A percentile compares a stretch with the other conserved stretches of the same genome.
These are phyloP conservation scores for Fusarium nelsonii DNA, from an alignment of 2,329 filamentous ascomycete genomes.

Conservation along the genomic window DNA sequence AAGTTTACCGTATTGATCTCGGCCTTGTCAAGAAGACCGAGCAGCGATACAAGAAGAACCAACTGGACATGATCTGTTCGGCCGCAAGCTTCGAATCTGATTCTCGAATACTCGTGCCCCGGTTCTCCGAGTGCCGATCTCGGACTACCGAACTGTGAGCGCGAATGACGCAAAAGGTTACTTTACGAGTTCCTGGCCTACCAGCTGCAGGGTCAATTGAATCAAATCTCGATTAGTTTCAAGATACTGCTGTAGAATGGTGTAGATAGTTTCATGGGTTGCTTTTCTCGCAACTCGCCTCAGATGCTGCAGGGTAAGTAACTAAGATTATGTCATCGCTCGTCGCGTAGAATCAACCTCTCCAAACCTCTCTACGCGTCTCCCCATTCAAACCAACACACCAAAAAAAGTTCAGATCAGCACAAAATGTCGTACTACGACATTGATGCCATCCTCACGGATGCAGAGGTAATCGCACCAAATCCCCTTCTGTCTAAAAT, in stretches of 20 bases:
- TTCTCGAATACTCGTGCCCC: background rate
- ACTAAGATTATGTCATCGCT: slow-evolving; percentile 44
- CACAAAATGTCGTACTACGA: slow-evolving; percentile 81
- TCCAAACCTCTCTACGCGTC: slow-evolving; percentile 39
- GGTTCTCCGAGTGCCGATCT: slow-evolving; percentile 32
- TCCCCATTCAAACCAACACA: slow-evolving; percentile 21
- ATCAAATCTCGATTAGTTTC: background rate
- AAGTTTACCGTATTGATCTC: slow-evolving; percentile 15
- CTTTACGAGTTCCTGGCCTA: too few species aligned
- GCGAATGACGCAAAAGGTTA: slow-evolving; percentile 13
- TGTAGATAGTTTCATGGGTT: background rate
- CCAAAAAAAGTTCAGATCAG: background rate
- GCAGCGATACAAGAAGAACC: background rate
- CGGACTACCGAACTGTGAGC: slow-evolving; percentile 16
- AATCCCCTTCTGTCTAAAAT: too few species aligned
- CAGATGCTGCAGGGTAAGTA: slow-evolving; percentile 16
- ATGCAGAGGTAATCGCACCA: slow-evolving; percentile 73
- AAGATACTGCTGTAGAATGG: too few species aligned
- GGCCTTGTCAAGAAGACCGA: slow-evolving; percentile 24
- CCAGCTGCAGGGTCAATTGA: background rate
- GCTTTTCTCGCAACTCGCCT: background rate
- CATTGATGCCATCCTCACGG: slow-evolving; percentile 85
- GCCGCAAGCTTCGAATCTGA: background rate
- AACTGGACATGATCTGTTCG: background rate
- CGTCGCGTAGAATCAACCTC: slow-evolving; percentile 32